phyloP scores from a whole-genome alignment of 2,329 filamentous ascomycete species.

The Stemphylium lycopersici region DNA sequence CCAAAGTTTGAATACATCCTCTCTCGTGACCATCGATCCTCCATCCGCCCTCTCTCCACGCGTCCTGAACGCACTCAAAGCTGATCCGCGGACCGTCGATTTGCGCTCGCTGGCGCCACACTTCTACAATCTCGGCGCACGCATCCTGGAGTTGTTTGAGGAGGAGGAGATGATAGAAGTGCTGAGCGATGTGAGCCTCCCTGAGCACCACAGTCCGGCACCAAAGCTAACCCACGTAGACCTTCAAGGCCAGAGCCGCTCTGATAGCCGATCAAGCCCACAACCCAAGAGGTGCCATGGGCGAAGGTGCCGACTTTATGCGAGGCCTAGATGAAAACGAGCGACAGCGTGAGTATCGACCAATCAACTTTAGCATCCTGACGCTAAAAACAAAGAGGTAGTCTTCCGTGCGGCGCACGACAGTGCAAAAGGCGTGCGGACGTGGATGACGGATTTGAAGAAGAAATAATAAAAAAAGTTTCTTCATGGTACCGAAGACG shows the following conservation, averaged over 20 bases:
- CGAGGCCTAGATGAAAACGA: conserved; percentile 90
- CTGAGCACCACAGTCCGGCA: not conserved
- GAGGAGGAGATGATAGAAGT: conserved; percentile 79
- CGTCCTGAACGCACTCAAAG: conserved; percentile 88
- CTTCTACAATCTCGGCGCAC: conserved; percentile 84
- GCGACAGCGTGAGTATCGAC: conserved; percentile 61
- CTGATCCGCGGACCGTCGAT: conserved; percentile 84
- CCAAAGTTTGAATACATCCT: conserved; percentile 45
- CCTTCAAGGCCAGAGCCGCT: conserved; percentile 79
- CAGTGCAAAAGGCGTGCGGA: conserved; percentile 53
- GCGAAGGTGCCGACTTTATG: conserved; percentile 78
- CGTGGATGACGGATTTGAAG: conserved; percentile 53
- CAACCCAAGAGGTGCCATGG: conserved; percentile 74
- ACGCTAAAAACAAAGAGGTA: conserved; percentile 25
- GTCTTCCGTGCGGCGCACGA: conserved; percentile 58
- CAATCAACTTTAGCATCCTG: not conserved
- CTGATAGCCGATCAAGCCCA: conserved; percentile 89
- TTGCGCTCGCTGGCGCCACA: conserved; percentile 82
- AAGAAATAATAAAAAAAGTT: conserved; percentile 41
- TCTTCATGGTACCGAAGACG: not conserved
- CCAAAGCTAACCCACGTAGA: conserved; percentile 51
- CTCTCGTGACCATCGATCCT: conserved; percentile 73
- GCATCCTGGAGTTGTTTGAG: conserved; percentile 89
- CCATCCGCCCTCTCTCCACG: conserved; percentile 77
- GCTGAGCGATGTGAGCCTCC: conserved; percentile 49